Evolutionary conservation across 331 rosid genomes (phyloP).

Genomic region (Quercus tomentella): DNA sequence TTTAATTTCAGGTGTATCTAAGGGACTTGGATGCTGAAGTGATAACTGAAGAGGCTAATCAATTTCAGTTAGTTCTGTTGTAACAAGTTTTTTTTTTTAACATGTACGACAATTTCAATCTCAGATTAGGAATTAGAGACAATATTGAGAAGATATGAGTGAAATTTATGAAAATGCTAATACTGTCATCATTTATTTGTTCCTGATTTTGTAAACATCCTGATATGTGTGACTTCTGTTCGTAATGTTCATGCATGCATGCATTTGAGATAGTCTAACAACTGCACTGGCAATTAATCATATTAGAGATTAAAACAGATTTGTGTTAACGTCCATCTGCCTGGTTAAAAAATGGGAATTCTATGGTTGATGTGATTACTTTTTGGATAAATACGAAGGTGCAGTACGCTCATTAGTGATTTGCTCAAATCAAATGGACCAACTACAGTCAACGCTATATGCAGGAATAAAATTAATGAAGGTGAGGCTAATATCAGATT

Average conservation of each 20-base stretch:
- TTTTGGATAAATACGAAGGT: too few relatives aligned
- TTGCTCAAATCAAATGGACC: too few relatives aligned
- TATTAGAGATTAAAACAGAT: background rate
- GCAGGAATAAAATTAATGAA: too few relatives aligned
- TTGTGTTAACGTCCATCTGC: background rate
- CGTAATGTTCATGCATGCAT: background rate
- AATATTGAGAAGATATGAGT: background rate
- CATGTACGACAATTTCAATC: background rate
- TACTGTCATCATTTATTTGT: background rate
- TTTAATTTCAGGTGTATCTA: background rate
- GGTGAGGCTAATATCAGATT: too few relatives aligned
- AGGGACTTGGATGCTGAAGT: conserved; percentile 12
- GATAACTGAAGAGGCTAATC: background rate
- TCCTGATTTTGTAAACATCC: background rate
- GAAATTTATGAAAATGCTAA: background rate
- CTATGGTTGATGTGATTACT: too few relatives aligned
- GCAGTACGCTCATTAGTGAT: too few relatives aligned
- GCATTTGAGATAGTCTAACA: background rate
- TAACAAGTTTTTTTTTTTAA: background rate
- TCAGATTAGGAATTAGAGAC: conserved; percentile 4
- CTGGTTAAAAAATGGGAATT: too few relatives aligned
- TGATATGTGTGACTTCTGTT: background rate
- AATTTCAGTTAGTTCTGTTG: background rate
- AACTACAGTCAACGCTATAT: too few relatives aligned
- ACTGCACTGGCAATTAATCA: background rate